Base-by-base conservation (phyloP, 805 yeast genomes). In the Sugiyamaella mastotermitis region DNA sequence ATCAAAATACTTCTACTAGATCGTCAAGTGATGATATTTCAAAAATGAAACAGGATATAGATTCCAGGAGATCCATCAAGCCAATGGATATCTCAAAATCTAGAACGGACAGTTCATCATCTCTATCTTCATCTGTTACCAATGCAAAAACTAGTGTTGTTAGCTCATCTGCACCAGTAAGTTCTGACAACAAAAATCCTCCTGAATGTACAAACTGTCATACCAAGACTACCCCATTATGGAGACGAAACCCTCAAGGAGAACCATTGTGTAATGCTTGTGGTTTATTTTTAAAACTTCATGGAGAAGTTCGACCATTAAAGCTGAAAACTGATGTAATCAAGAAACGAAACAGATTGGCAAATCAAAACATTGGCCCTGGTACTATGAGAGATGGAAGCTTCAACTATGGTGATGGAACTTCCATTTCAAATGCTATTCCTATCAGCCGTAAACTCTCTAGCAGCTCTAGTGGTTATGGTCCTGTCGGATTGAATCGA, bases 241-340 rank as follows among this genome's bases (percentile, higher is more conserved):
- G 98, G 98, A 68, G 98, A 52, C 71, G 97, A 40, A 86, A 88
- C 49, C 87, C 95, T 0, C 86, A 85, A 47, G 97, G 97, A 1
- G 84, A 86, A 59, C 94, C 97, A 0, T 64, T 90, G 42, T 90
- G 98, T 63, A 90, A 90, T 58, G 98, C 98, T 0, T 90, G 98
- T 65, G 98, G 98, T 0, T 65, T 90, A 44, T 90, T 90, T 53
- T 71, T 86, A 57, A 90, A 90, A 61, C 65, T 90, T 25, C 97
- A 90, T 53, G 98, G 97, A 13, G 94, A 88, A 10, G 95, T 88
- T 45, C 71, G 98, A 43, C 98, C 98, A 2, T 66, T 92, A 40
- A 81, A 95, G n/a, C 68, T 87, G 51, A 87, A 87, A 59, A 84
- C 96, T 0, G 97, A 92, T 58, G 94, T 90, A 1, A 90, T 90